A percentile compares a stretch with the other conserved stretches of the same genome.
These are phyloP conservation scores for Coemansia sp. DNA, from an alignment of 192 early-diverging fungal species.

Conservation along the genomic window DNA sequence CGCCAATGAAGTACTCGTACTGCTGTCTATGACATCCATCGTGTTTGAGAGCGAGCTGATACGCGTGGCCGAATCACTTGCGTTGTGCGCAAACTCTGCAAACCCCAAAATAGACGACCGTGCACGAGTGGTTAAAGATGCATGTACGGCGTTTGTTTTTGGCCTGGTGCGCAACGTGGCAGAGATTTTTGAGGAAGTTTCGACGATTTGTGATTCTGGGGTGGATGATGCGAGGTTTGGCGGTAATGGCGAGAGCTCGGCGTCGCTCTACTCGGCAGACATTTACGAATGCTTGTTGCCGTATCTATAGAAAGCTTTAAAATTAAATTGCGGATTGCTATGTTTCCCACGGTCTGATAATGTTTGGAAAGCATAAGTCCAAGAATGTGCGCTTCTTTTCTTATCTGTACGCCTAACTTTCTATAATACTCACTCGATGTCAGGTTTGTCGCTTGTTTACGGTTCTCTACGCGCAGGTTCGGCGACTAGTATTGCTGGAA, in stretches of 20 bases:
- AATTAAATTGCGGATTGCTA: neutral
- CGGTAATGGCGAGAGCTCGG: conserved; percentile 11
- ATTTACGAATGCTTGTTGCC: conserved; percentile 21
- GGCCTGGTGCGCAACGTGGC: conserved; percentile 43
- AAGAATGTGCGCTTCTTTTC: neutral
- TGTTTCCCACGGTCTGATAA: conserved; percentile 1
- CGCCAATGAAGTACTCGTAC: conserved; percentile 13
- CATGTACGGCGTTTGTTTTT: conserved; percentile 44
- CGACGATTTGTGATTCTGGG: conserved; percentile 30
- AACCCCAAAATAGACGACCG: neutral
- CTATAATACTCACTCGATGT: neutral
- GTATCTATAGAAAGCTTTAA: neutral
- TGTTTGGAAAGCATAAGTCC: neutral
- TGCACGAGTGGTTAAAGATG: conserved; percentile 7
- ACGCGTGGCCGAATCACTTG: conserved; percentile 21
- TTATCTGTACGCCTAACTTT: neutral
- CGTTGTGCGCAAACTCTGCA: conserved; percentile 9
- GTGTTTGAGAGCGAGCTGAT: conserved; percentile 48
- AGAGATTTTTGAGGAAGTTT: conserved; percentile 46
- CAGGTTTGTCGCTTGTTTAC: conserved; percentile 8
- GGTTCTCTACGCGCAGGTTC: neutral
- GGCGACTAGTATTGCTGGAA: neutral
- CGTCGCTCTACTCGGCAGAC: conserved; percentile 25
- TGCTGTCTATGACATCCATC: conserved; percentile 40
- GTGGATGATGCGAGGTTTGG: conserved; percentile 2